Percentiles rank a stretch among this genome's conserved stretches.
Conservation (phyloP, 805 yeast genomes). For the Kuraishia borneana region DNA sequence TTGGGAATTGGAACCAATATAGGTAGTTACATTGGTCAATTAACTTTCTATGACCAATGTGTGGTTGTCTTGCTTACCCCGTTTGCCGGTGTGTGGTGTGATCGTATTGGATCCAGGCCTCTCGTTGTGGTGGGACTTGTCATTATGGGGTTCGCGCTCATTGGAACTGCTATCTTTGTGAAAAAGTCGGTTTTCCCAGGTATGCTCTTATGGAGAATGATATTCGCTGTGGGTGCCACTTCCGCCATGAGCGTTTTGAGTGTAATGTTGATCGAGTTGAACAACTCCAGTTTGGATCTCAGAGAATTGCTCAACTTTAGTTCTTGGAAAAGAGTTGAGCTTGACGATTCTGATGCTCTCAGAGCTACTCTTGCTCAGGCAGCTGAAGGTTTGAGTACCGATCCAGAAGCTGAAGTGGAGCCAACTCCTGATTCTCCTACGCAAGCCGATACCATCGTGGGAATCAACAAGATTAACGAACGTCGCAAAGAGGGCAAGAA, state of each 20-base stretch:
- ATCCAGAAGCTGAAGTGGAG: slow-evolving; percentile 5
- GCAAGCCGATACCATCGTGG: slow-evolving; percentile 6
- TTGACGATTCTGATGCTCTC: slow-evolving; percentile 3
- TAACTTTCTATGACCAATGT: slow-evolving; percentile 51
- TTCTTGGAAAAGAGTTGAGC: slow-evolving; percentile 25
- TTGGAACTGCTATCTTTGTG: slow-evolving; percentile 36
- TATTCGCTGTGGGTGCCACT: slow-evolving; percentile 54
- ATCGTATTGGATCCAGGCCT: slow-evolving; percentile 48
- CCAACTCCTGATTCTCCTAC: slow-evolving; percentile 2
- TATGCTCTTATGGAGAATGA: slow-evolving; percentile 34
- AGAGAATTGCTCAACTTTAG: slow-evolving; percentile 10
- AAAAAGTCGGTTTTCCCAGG: slow-evolving; percentile 31
- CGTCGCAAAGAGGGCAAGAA: slow-evolving; percentile 36
- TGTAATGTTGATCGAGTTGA: slow-evolving; percentile 36
- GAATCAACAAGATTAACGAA: slow-evolving; percentile 10
- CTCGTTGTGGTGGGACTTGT: slow-evolving; percentile 37
- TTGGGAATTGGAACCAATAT: slow-evolving; percentile 14
- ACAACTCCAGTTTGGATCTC: slow-evolving; percentile 29
- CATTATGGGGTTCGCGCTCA: slow-evolving; percentile 33
- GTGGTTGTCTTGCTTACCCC: slow-evolving; percentile 44
- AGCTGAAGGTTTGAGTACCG: slow-evolving; percentile 6
- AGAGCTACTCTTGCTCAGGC: slow-evolving; percentile 8
- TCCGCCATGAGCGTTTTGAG: slow-evolving; percentile 32
- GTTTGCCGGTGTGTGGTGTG: slow-evolving; percentile 51
- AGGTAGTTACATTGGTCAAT: slow-evolving; percentile 35